Evolutionary conservation across 805 yeast genomes (phyloP).

Genomic region (Wickerhamomyces strasburgensis): DNA sequence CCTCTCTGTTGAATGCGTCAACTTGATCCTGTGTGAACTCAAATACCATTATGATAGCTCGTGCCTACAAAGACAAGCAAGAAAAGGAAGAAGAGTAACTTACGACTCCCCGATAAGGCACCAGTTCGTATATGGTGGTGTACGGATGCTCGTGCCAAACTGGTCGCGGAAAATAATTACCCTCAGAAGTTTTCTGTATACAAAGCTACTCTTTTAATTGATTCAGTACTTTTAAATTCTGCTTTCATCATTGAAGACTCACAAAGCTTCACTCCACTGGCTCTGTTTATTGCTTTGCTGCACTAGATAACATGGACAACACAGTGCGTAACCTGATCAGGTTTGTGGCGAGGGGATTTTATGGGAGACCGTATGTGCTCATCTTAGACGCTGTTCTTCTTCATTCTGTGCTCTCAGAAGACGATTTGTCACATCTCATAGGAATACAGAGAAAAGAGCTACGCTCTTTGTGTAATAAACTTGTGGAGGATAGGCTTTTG

Average conservation of each 20-base stretch:
- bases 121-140: too few relatives aligned
- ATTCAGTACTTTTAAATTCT: too few relatives aligned
- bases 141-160: too few relatives aligned
- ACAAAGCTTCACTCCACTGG: too few relatives aligned
- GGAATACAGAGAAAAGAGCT: constrained; percentile 85
- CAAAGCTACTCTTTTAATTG: too few relatives aligned
- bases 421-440: constrained; percentile 74
- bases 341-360: constrained; percentile 82
- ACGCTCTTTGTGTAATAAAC: constrained; percentile 71
- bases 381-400: constrained; percentile 81
- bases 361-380: constrained; percentile 75
- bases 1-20: constrained; percentile 45
- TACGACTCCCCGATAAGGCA: neutral
- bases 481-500: constrained; percentile 80
- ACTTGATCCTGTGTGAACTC: constrained; percentile 37
- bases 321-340: constrained; percentile 50
- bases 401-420: constrained; percentile 90
- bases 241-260: too few relatives aligned
- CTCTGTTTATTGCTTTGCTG: too few relatives aligned
- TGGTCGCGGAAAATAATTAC: too few relatives aligned
- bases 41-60: neutral
- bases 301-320: constrained; percentile 29
- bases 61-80: neutral
- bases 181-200: too few relatives aligned
- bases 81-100: neutral